phyloP scores from a whole-genome alignment of 1,284 basidiomycete genomes.

The Sporisorium graminicola region DNA sequence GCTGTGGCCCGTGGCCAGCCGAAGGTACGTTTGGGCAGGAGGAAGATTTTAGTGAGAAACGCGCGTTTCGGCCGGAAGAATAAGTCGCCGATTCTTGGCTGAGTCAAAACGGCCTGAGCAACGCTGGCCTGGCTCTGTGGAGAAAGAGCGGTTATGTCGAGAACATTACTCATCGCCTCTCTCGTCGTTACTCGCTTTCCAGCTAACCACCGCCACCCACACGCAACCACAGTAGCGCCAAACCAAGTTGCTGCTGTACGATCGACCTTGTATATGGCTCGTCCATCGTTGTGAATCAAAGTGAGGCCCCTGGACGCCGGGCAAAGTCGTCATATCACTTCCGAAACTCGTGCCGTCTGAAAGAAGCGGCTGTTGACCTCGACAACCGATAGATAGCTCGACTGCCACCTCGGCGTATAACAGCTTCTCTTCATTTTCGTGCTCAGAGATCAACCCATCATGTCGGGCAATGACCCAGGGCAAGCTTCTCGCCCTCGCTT shows the following conservation, averaged over 20 bases:
- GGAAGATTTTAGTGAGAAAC: neutral
- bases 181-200: neutral
- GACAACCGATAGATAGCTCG: no score
- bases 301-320: slow-evolving; percentile 2
- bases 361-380: neutral
- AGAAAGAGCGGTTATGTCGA: neutral
- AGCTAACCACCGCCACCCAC: slow-evolving; percentile 9
- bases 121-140: slow-evolving; percentile 1
- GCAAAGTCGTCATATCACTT: neutral
- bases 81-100: neutral
- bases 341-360: neutral
- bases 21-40: neutral
- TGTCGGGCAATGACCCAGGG: slow-evolving; percentile 28
- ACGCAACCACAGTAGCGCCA: slow-evolving; percentile 7
- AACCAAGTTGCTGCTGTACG: neutral
- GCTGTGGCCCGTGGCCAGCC: neutral
- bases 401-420: no score
- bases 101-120: slow-evolving; percentile 2
- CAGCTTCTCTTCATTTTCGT: neutral
- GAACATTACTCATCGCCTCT: neutral
- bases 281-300: slow-evolving; percentile 4
- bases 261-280: neutral
- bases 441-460: neutral
- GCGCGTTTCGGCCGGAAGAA: slow-evolving; percentile 11
- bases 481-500: slow-evolving; percentile 37